A percentile compares a stretch with the other conserved stretches of the same genome.
These are phyloP conservation scores for Colletotrichum sp. DNA, from an alignment of 2,329 filamentous ascomycete species.

Conservation along the genomic window DNA sequence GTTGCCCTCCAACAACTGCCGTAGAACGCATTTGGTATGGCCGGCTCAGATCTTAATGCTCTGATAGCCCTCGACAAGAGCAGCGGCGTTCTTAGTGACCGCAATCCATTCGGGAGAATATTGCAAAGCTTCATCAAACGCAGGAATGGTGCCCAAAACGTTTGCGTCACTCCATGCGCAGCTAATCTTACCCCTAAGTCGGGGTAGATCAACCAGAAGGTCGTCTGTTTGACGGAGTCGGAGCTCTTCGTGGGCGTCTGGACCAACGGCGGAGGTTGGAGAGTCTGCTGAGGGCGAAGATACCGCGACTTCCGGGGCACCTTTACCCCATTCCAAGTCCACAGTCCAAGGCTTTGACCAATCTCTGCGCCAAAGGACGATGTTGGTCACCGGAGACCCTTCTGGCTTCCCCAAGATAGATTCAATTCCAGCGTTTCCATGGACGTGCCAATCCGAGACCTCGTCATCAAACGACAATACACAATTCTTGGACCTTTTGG, in stretches of 20 bases:
- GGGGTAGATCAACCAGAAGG: conserved; percentile 38
- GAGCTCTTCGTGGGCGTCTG: conserved; percentile 22
- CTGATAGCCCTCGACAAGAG: conserved; percentile 7
- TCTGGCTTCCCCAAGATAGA: conserved; percentile 70
- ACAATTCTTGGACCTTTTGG: conserved; percentile 80
- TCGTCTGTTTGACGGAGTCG: conserved; percentile 31
- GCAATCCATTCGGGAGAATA: conserved; percentile 83
- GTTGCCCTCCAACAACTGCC: background rate
- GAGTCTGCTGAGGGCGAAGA: background rate
- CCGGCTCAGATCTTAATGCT: background rate
- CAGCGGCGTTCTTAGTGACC: conserved; percentile 63
- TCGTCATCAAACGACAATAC: conserved; percentile 74
- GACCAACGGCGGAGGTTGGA: background rate
- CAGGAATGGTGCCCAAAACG: conserved; percentile 72
- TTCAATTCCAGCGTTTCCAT: conserved; percentile 63
- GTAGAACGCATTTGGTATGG: background rate
- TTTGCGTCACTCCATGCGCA: conserved; percentile 94
- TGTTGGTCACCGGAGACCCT: conserved; percentile 64
- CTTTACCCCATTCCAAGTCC: conserved; percentile 68
- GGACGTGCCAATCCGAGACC: conserved; percentile 67
- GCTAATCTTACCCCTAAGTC: conserved; percentile 69
- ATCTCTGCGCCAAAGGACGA: conserved; percentile 82
- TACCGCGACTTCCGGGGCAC: background rate
- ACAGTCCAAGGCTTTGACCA: conserved; percentile 82
- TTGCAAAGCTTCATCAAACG: conserved; percentile 78